Evolutionary conservation across 306 rosid genomes (phyloP).

Genomic region (Canavalia gladiata): DNA sequence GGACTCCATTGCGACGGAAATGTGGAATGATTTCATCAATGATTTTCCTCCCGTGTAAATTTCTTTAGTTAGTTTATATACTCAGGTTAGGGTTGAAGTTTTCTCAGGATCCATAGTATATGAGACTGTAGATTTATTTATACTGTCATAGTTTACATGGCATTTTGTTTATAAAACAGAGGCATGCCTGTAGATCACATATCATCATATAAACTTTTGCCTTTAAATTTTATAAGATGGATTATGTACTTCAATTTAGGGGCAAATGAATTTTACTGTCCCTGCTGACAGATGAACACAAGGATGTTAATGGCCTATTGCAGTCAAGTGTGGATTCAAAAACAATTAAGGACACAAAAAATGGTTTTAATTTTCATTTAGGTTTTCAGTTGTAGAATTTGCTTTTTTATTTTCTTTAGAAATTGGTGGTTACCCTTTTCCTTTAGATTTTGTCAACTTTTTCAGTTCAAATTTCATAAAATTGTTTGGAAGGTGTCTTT

Average conservation of each 20-base stretch:
- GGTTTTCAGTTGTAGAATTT: background rate
- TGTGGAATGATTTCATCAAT: conserved; percentile 79
- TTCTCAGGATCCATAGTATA: conserved; percentile 44
- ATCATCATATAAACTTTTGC: conserved; percentile 19
- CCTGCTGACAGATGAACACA: conserved; percentile 20
- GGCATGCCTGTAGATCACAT: conserved; percentile 39
- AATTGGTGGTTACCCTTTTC: background rate
- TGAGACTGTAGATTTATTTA: conserved; percentile 42
- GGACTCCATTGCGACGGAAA: conserved; percentile 72
- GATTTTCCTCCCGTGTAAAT: conserved; percentile 67
- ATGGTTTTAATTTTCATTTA: conserved; percentile 25
- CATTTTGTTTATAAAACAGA: conserved; percentile 56
- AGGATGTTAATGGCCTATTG: conserved; percentile 16
- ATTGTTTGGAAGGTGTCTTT: conserved; percentile 33
- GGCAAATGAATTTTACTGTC: background rate
- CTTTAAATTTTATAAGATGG: conserved; percentile 33
- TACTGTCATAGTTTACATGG: conserved; percentile 51
- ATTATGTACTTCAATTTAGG: background rate
- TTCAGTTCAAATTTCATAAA: background rate
- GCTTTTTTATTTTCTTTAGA: background rate
- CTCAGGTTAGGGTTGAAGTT: conserved; percentile 51
- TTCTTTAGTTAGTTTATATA: conserved; percentile 23
- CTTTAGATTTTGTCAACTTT: background rate
- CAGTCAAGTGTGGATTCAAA: background rate
- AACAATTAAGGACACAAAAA: background rate